Base-by-base conservation (phyloP, 805 yeast genomes). In the Nakazawaea ambrosiae region DNA sequence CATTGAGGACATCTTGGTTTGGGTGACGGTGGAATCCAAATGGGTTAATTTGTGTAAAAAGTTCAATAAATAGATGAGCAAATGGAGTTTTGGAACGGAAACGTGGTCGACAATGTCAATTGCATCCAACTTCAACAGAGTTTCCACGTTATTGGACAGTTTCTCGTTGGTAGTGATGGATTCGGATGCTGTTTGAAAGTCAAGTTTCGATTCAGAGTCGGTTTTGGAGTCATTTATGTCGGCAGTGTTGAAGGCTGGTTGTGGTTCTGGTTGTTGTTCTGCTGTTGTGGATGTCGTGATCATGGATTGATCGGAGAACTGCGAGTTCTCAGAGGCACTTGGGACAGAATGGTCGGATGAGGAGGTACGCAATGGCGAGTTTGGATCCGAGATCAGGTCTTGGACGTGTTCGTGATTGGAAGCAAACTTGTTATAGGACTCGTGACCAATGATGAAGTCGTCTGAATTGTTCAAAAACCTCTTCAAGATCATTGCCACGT, bases 1-100 rank as follows among this genome's bases (percentile, higher is more conserved):
- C 14, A 50, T 48, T 3, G 63, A 39, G 17, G 57, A 49, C 68
- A 63, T 63, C 42, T 57, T 58, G 12, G 68, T 63, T 24, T 49
- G 46, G 17, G 45, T 39, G 19, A 49, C 53, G 6, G 49, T 36
- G 10, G 47, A 45, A 3, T 52, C 53, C 18, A 39, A 32, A 7
- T 50, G 35, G 8, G 31, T 37, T 10, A 60, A 34, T 18, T 45
- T 39, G 34, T 49, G 44, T 20, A 61, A 46, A 31, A 59, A 55
- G 7, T 45, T 22, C 11, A 61, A 25, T 6, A 60, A 34, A 28
- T 57, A 60, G 4, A 53, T 26, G n/a, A 58, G 45, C 23, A 60
- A 44, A 34, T 60, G 58, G 9, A 57, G 29, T 36, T 58, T 58
- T 43, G 50, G 25, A 8, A 8, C 25, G 11, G 25, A 22, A 11